A percentile compares a stretch with the other conserved stretches of the same genome.
These are phyloP conservation scores for Apiospora koreana DNA, from an alignment of 2,329 filamentous ascomycete genomes.

Conservation along the genomic window DNA sequence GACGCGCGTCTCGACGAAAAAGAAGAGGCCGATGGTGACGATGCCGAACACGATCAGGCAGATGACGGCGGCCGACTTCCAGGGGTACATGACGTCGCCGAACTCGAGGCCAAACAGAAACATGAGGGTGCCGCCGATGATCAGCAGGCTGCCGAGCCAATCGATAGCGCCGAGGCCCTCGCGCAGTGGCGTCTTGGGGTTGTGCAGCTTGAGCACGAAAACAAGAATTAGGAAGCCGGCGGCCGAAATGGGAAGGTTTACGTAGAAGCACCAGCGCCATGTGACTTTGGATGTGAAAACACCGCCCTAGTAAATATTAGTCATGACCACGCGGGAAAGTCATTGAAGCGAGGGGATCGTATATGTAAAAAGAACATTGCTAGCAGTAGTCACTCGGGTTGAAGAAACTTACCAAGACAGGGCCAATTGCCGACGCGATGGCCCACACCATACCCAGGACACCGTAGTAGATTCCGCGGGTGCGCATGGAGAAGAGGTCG, in stretches of 20 bases:
- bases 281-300: constrained; percentile 62
- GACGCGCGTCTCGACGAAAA: constrained; percentile 70
- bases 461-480: constrained; percentile 53
- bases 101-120: constrained; percentile 84
- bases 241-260: constrained; percentile 58
- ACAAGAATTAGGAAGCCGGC: constrained; percentile 51
- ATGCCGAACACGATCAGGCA: constrained; percentile 77
- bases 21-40: constrained; percentile 64
- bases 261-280: constrained; percentile 72
- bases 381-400: too few species aligned
- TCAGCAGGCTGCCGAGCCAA: constrained; percentile 55
- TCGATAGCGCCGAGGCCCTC: constrained; percentile 65
- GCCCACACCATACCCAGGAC: constrained; percentile 62
- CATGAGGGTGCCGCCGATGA: constrained; percentile 82
- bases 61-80: constrained; percentile 73
- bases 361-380: too few species aligned
- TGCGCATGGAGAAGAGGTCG: constrained; percentile 55
- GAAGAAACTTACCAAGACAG: constrained; percentile 46
- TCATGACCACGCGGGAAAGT: background rate
- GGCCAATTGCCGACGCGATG: constrained; percentile 64
- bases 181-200: constrained; percentile 62
- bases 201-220: constrained; percentile 68
- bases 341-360: too few species aligned
- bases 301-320: constrained; percentile 46
- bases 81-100: constrained; percentile 74